Percentiles rank a stretch among this genome's conserved stretches.
phyloP scores from a whole-genome alignment of 2,329 filamentous ascomycete species.

The Xylariaceae sp. region DNA sequence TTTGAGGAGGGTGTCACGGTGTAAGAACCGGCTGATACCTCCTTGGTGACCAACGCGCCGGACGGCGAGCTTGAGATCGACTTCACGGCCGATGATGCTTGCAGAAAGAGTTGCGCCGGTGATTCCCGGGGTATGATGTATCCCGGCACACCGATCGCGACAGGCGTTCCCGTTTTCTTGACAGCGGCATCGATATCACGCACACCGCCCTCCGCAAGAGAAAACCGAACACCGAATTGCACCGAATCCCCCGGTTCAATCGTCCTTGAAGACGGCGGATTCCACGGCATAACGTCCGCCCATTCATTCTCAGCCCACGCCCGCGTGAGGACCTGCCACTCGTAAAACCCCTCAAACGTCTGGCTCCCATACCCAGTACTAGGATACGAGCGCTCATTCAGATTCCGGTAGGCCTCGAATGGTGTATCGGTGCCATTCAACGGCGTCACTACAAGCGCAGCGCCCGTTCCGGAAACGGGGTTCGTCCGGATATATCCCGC shows the following conservation, averaged over 20 bases:
- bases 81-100: constrained; percentile 36
- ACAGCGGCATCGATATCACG: constrained; percentile 45
- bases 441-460: constrained; percentile 51
- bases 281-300: constrained; percentile 49
- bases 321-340: constrained; percentile 51
- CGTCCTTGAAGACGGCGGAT: constrained; percentile 43
- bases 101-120: constrained; percentile 42
- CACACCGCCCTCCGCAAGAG: constrained; percentile 39
- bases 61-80: constrained; percentile 38
- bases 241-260: constrained; percentile 42
- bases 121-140: constrained; percentile 48
- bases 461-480: constrained; percentile 47
- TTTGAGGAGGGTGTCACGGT: constrained; percentile 38
- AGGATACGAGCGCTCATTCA: constrained; percentile 40
- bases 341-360: constrained; percentile 56
- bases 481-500: constrained; percentile 52
- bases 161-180: constrained; percentile 38
- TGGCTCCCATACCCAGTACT: constrained; percentile 45
- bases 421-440: constrained; percentile 40
- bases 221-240: constrained; percentile 48
- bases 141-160: constrained; percentile 50
- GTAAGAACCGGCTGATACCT: constrained; percentile 34
- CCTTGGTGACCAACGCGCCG: constrained; percentile 34
- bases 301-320: constrained; percentile 55
- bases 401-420: constrained; percentile 51